These are phyloP conservation scores for Claviceps africana DNA, from an alignment of 2,329 filamentous ascomycete genomes.

Conservation along the genomic window DNA sequence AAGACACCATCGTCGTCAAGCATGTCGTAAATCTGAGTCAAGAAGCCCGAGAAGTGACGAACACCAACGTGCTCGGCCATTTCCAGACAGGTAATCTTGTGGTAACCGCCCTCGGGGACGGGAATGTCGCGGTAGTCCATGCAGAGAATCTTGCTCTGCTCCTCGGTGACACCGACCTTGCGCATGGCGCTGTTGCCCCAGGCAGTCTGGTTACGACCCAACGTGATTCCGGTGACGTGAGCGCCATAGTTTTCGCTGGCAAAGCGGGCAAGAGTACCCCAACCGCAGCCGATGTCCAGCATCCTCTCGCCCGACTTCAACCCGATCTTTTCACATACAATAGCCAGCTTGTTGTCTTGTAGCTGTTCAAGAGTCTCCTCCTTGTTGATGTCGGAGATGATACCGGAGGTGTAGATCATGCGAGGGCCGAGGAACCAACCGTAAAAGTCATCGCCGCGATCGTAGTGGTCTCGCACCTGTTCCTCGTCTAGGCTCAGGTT, in stretches of 20 bases:
- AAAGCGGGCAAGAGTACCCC: conserved; percentile 91
- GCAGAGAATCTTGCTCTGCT: conserved; percentile 85
- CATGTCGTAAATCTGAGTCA: conserved; percentile 84
- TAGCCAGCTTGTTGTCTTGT: conserved; percentile 91
- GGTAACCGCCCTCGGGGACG: conserved; percentile 53
- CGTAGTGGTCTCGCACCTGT: conserved; percentile 94
- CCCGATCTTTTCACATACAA: conserved; percentile 92
- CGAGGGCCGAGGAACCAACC: conserved; percentile 95
- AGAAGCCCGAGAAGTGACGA: conserved; percentile 68
- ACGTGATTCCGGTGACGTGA: conserved; percentile 75
- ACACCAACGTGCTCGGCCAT: conserved; percentile 99
- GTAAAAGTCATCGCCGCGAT: conserved; percentile 97
- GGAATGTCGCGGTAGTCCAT: conserved; percentile 96
- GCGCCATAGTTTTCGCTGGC: conserved; percentile 87
- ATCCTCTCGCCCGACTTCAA: conserved; percentile 68
- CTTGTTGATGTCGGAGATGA: conserved; percentile 74
- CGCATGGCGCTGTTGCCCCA: conserved; percentile 90
- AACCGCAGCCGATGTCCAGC: conserved; percentile 94
- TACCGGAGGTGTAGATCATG: conserved; percentile 96
- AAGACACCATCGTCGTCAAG: conserved; percentile 91
- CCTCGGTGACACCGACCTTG: conserved; percentile 66
- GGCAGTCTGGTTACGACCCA: conserved; percentile 89
- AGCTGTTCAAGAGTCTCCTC: conserved; percentile 91
- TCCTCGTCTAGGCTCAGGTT: conserved; percentile 51
- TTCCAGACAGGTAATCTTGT: conserved; percentile 94